These are phyloP conservation scores for Nannochloropsis granulata DNA, from an alignment of 108 stramenopile genomes.

Conservation along the genomic window DNA sequence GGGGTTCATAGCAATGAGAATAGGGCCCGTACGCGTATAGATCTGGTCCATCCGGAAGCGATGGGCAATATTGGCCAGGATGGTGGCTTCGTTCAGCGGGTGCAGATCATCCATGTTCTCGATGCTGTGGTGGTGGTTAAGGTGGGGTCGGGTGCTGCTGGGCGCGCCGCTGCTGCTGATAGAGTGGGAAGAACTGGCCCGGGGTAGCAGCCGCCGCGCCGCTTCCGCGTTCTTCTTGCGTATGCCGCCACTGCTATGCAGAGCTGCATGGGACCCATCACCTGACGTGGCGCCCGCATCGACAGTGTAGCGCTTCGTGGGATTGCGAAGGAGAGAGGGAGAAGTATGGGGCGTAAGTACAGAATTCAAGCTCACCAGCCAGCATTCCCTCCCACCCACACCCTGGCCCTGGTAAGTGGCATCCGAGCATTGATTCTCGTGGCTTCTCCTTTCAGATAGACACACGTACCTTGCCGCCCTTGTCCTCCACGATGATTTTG, in stretches of 20 bases:
- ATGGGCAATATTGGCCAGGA: slow-evolving; percentile 21
- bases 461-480: not conserved
- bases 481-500: not conserved
- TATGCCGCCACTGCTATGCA: not conserved
- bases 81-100: slow-evolving; percentile 22
- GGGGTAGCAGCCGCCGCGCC: not conserved
- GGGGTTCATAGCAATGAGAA: slow-evolving; percentile 37
- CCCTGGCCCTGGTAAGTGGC: not conserved
- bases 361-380: not conserved
- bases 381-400: too few species aligned
- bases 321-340: not conserved
- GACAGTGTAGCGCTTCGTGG: not conserved
- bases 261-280: not conserved
- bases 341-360: not conserved
- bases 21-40: slow-evolving; percentile 39
- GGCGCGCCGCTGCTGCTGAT: not conserved
- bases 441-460: not conserved
- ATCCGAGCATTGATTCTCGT: not conserved
- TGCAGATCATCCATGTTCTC: slow-evolving; percentile 28
- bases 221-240: not conserved
- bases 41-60: slow-evolving; percentile 29
- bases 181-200: not conserved
- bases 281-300: not conserved
- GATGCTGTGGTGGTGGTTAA: not conserved
- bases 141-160: not conserved